These are phyloP conservation scores for Actinomortierella wolfii DNA, from an alignment of 371 early-diverging fungal genomes.

Conservation along the genomic window DNA sequence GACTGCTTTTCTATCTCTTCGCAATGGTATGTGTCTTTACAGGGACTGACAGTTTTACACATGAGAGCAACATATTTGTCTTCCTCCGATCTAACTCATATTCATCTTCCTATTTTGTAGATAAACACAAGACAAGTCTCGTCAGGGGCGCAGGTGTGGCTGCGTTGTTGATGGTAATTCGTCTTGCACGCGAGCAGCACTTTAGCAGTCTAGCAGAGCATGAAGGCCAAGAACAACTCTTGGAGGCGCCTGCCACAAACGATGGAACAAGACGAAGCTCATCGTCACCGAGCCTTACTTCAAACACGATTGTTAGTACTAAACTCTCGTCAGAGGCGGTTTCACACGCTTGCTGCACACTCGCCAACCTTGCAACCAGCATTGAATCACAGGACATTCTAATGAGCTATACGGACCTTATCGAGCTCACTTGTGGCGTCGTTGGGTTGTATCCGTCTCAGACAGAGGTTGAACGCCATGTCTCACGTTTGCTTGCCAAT, in stretches of 20 bases:
- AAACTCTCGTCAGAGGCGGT: conserved; percentile 46
- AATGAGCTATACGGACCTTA: conserved; percentile 54
- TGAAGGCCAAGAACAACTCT: conserved; percentile 12
- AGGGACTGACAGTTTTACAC: not conserved
- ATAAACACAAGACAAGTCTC: conserved; percentile 58
- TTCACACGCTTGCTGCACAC: conserved; percentile 64
- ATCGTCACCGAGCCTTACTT: not conserved
- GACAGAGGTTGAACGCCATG: conserved; percentile 50
- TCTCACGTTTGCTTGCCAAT: conserved; percentile 62
- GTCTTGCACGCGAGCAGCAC: not conserved
- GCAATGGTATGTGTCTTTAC: conserved; percentile 58
- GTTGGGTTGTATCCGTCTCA: conserved; percentile 43
- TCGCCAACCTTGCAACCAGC: conserved; percentile 69
- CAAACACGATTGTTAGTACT: not conserved
- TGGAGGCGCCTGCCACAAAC: not conserved
- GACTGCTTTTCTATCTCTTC: conserved; percentile 60
- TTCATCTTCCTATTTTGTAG: conserved; percentile 19
- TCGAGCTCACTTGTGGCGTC: conserved; percentile 50
- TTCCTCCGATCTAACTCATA: too few relatives aligned
- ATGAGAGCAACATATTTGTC: too few relatives aligned
- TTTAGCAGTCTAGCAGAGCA: conserved; percentile 2
- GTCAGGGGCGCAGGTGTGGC: conserved; percentile 54
- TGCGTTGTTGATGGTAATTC: conserved; percentile 47
- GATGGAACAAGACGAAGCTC: conserved; percentile 8
- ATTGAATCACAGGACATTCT: conserved; percentile 61